Percentiles rank a stretch among this genome's conserved stretches.
Conservation (phyloP, 176 grass and related monocot genomes). For the Triticum dicoccoides region DNA sequence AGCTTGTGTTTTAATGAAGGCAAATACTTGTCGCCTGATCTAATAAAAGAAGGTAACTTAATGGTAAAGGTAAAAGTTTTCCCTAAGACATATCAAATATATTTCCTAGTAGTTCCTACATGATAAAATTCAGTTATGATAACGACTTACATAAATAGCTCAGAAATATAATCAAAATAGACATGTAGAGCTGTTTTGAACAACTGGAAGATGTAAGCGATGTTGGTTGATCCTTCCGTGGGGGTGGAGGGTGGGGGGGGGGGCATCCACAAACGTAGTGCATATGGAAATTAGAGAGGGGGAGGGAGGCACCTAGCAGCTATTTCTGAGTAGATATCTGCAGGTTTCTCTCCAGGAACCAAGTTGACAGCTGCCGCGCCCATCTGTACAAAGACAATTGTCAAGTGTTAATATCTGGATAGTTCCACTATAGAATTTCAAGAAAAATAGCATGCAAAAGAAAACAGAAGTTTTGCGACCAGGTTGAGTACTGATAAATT, state of each 20-base stretch:
- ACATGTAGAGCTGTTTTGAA: neutral
- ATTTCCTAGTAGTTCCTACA: neutral
- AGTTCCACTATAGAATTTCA: conserved; percentile 4
- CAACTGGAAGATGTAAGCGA: neutral
- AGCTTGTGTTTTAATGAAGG: no score
- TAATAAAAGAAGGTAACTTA: neutral
- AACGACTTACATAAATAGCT: neutral
- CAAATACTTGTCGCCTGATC: neutral
- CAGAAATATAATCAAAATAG: neutral
- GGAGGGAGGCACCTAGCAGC: conserved; percentile 54
- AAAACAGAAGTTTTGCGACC: neutral
- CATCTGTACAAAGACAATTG: conserved; percentile 47
- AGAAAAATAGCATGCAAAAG: conserved; percentile 9
- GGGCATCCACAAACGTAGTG: neutral
- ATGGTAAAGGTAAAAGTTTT: neutral
- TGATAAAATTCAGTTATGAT: neutral
- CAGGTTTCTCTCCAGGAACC: conserved; percentile 82
- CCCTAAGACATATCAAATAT: neutral
- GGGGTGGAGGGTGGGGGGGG: no score
- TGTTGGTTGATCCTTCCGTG: neutral
- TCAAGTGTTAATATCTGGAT: conserved; percentile 9
- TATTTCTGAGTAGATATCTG: conserved; percentile 96
- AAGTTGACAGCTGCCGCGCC: conserved; percentile 91
- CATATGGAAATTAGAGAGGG: neutral
- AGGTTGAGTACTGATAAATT: neutral